A percentile compares a stretch with the other conserved stretches of the same genome.
Conservation (phyloP, 139 green algal genomes). For the Ettlia oleoabundans region DNA sequence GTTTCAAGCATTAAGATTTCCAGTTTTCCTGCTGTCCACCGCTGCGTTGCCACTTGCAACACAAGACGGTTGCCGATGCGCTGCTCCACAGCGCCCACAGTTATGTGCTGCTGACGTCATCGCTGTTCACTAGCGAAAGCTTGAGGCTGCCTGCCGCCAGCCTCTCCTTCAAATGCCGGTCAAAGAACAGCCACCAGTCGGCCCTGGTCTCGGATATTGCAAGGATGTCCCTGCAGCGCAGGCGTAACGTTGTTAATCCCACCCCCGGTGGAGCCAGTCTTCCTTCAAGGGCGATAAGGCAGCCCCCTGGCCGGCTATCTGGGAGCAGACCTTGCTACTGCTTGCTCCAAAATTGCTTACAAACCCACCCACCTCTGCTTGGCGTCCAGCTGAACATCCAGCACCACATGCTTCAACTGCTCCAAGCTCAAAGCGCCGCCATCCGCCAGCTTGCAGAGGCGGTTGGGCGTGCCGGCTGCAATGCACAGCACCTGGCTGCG, state of each 20-base stretch:
- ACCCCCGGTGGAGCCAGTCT: no score
- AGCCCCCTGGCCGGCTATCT: no score
- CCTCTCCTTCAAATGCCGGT: conserved; percentile 31
- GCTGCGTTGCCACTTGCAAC: no score
- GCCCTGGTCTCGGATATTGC: conserved; percentile 50
- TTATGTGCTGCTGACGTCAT: background rate
- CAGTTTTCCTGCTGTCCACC: no score
- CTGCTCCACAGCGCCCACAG: no score
- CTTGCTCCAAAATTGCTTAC: no score
- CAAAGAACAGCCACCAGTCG: conserved; percentile 56
- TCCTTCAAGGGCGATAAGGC: no score
- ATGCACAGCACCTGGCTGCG: conserved; percentile 19
- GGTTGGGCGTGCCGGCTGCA: conserved; percentile 56
- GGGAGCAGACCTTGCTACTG: no score
- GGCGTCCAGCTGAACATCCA: conserved; percentile 54
- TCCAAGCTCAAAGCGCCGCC: conserved; percentile 42
- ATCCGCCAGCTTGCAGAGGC: conserved; percentile 49
- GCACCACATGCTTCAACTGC: conserved; percentile 43
- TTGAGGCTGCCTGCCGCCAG: background rate
- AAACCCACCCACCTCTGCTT: conserved; percentile 46
- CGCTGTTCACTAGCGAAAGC: conserved; percentile 30
- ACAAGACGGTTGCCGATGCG: no score
- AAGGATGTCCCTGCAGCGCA: conserved; percentile 52
- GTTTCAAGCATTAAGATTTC: no score
- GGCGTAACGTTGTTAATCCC: no score